A percentile compares a stretch with the other conserved stretches of the same genome.
These are phyloP conservation scores for Ophiostoma sp. DNA, from an alignment of 2,329 filamentous ascomycete species.

Conservation along the genomic window DNA sequence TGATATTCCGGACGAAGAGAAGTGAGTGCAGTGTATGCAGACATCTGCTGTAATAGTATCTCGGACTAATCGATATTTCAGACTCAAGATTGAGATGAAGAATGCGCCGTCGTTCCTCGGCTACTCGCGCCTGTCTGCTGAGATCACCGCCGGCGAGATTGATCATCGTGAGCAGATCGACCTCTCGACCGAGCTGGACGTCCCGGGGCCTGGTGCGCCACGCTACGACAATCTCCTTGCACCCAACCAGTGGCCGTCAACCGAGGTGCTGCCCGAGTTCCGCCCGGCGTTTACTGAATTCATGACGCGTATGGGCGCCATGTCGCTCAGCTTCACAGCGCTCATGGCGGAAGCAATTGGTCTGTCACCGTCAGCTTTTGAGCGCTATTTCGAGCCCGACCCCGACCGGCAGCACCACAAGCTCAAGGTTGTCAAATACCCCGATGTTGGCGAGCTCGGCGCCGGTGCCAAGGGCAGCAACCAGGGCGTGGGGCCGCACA, in stretches of 20 bases:
- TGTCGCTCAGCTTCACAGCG: conserved; percentile 69
- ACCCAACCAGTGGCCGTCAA: conserved; percentile 74
- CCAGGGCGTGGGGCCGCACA: conserved; percentile 67
- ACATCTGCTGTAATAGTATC: neutral
- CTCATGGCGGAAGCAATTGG: conserved; percentile 80
- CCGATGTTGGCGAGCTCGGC: conserved; percentile 59
- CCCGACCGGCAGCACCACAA: conserved; percentile 62
- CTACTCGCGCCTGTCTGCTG: conserved; percentile 60
- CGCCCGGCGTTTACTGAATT: conserved; percentile 65
- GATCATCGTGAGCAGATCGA: conserved; percentile 87
- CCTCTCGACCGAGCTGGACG: conserved; percentile 69
- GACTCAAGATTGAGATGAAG: conserved; percentile 65
- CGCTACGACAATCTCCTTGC: conserved; percentile 69
- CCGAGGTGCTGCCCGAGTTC: conserved; percentile 59
- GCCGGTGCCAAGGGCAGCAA: conserved; percentile 34
- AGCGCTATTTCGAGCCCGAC: conserved; percentile 68
- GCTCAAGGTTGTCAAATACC: conserved; percentile 84
- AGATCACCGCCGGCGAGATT: conserved; percentile 65
- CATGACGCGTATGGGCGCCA: conserved; percentile 65
- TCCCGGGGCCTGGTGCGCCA: conserved; percentile 58
- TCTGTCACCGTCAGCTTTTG: conserved; percentile 63
- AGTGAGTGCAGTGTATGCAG: conserved; percentile 40
- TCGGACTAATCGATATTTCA: conserved; percentile 28
- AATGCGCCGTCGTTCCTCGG: conserved; percentile 67
- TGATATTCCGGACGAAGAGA: conserved; percentile 67